Conservation (phyloP, 2,329 filamentous ascomycete genomes). For the Cercospora zeae-maydis region DNA sequence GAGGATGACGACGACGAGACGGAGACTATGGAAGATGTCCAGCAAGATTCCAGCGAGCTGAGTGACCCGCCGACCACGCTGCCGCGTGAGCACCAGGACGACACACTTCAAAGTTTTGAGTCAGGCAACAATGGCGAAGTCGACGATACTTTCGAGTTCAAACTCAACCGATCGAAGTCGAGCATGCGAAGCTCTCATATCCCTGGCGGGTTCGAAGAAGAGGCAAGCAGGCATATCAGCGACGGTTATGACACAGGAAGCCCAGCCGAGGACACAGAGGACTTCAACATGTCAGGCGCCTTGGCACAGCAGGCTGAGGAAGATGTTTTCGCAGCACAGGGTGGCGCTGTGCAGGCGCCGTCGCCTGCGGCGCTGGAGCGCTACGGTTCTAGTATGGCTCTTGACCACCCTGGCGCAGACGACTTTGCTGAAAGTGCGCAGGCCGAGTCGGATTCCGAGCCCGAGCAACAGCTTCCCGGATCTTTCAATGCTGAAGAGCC, state of each 20-base stretch:
- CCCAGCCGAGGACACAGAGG: conserved; percentile 39
- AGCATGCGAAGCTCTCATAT: conserved; percentile 41
- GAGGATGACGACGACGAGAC: conserved; percentile 62
- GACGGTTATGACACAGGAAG: conserved; percentile 53
- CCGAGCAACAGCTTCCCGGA: conserved; percentile 71
- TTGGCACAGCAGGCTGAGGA: conserved; percentile 24
- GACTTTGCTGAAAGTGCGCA: conserved; percentile 57
- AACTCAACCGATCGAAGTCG: conserved; percentile 45
- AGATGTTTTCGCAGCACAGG: conserved; percentile 27
- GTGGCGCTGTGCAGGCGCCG: conserved; percentile 32
- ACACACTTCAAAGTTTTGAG: conserved; percentile 31
- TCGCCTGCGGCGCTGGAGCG: conserved; percentile 30
- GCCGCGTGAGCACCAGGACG: conserved; percentile 20
- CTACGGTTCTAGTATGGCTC: conserved; percentile 32
- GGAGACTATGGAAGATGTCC: conserved; percentile 46
- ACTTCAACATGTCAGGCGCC: conserved; percentile 37
- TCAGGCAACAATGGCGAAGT: conserved; percentile 19
- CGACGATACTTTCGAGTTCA: conserved; percentile 57
- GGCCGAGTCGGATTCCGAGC: conserved; percentile 50
- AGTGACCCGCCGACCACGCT: conserved; percentile 35
- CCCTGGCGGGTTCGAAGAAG: conserved; percentile 75
- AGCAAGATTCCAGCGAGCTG: conserved; percentile 52
- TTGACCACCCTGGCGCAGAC: conserved; percentile 41
- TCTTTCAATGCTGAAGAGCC: conserved; percentile 70
- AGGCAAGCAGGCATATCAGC: conserved; percentile 13